Evolutionary conservation across 805 yeast genomes (phyloP).

Genomic region (Wickerhamiella brachini): DNA sequence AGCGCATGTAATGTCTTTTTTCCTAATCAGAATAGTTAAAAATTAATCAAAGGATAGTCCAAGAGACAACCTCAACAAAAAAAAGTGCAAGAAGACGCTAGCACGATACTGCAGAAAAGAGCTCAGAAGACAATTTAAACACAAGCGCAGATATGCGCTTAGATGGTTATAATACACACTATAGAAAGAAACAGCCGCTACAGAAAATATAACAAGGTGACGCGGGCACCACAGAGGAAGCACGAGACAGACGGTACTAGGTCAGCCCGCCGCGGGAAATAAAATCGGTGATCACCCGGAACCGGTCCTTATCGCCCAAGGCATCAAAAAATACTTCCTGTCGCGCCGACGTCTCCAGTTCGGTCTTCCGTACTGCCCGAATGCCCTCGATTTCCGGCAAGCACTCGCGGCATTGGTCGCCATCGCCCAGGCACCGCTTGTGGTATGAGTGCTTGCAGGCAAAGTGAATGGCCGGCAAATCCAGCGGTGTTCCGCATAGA

Average conservation of each 20-base stretch:
- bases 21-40: too few species aligned
- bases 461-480: constrained; percentile 71
- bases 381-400: constrained; percentile 56
- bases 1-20: constrained; percentile 80
- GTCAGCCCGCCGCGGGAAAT: constrained; percentile 76
- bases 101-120: too few species aligned
- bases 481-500: constrained; percentile 50
- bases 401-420: constrained; percentile 59
- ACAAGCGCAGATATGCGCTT: too few species aligned
- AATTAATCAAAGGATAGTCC: too few species aligned
- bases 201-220: too few species aligned
- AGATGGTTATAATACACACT: too few species aligned
- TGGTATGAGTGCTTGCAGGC: constrained; percentile 80
- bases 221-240: too few species aligned
- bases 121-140: too few species aligned
- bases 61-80: too few species aligned
- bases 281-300: constrained; percentile 65
- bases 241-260: too few species aligned
- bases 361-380: constrained; percentile 41
- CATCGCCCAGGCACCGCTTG: constrained; percentile 45
- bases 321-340: constrained; percentile 48
- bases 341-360: constrained; percentile 47
- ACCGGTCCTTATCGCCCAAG: constrained; percentile 44
- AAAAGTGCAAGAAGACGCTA: too few species aligned
- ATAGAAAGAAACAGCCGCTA: too few species aligned